Percentiles rank a stretch among this genome's conserved stretches.
phyloP scores from a whole-genome alignment of 306 rosid species.

The Psophocarpus tetragonolobus region DNA sequence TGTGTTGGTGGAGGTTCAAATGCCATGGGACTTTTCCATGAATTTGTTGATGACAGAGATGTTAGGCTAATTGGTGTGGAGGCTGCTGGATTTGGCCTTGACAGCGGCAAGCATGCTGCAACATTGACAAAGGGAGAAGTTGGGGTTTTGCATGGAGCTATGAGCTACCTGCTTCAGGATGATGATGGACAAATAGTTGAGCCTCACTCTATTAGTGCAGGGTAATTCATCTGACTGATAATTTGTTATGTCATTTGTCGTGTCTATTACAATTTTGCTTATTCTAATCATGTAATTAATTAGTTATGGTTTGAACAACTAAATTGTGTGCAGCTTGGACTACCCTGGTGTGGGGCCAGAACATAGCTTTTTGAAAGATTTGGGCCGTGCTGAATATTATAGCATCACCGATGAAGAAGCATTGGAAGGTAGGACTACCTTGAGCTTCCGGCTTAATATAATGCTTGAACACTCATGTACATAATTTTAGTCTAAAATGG shows the following conservation, averaged over 20 bases:
- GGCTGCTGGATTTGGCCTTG: conserved; percentile 94
- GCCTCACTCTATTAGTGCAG: conserved; percentile 98
- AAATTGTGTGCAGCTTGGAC: conserved; percentile 67
- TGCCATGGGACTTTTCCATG: conserved; percentile 94
- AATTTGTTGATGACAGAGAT: conserved; percentile 76
- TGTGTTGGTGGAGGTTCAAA: conserved; percentile 98
- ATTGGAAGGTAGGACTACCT: conserved; percentile 70
- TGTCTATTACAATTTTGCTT: neutral
- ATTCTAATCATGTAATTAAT: conserved; percentile 29
- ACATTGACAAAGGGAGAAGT: conserved; percentile 86
- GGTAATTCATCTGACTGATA: conserved; percentile 50
- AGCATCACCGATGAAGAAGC: conserved; percentile 91
- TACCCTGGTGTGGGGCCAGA: conserved; percentile 99
- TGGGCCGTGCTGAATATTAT: conserved; percentile 84
- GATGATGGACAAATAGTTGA: conserved; percentile 94
- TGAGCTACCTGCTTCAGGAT: conserved; percentile 96
- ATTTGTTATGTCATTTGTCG: conserved; percentile 2
- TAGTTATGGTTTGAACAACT: neutral
- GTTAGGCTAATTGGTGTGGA: conserved; percentile 89
- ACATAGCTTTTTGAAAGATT: conserved; percentile 88
- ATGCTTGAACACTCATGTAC: neutral
- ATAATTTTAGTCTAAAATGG: neutral
- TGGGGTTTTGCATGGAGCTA: conserved; percentile 97
- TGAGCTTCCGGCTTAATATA: conserved; percentile 9
- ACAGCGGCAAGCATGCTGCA: conserved; percentile 98